phyloP scores from a whole-genome alignment of 1,139 yeast species.

The Geotrichum aggregatum region DNA sequence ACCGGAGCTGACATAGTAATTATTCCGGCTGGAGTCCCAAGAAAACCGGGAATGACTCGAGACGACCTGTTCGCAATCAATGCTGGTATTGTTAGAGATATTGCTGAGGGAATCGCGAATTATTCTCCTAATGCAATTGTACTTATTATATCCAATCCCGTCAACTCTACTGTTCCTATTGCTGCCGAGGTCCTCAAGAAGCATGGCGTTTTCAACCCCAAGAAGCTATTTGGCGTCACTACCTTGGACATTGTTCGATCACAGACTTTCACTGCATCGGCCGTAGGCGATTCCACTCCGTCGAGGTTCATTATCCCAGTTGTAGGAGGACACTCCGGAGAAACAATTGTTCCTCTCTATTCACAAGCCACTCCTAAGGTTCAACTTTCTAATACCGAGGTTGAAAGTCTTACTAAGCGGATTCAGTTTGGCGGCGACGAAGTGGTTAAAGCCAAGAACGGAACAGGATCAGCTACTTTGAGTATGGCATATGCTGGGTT shows the following conservation, averaged over 20 bases:
- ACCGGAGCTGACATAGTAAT: slow-evolving; percentile 71
- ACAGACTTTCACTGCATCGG: slow-evolving; percentile 67
- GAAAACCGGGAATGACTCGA: slow-evolving; percentile 98
- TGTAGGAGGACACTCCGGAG: slow-evolving; percentile 96
- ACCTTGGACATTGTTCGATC: slow-evolving; percentile 88
- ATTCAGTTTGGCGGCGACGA: slow-evolving; percentile 98
- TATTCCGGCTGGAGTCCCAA: slow-evolving; percentile 95
- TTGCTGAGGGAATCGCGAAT: slow-evolving; percentile 75
- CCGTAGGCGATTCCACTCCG: slow-evolving; percentile 49
- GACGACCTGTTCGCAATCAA: slow-evolving; percentile 92
- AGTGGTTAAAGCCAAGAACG: slow-evolving; percentile 92
- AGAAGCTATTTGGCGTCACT: slow-evolving; percentile 86
- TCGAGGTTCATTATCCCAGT: slow-evolving; percentile 67
- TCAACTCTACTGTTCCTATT: slow-evolving; percentile 91
- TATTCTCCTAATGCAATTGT: slow-evolving; percentile 71
- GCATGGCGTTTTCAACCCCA: slow-evolving; percentile 70
- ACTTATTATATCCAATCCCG: slow-evolving; percentile 86
- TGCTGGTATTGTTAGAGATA: slow-evolving; percentile 81
- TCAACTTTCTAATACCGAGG: slow-evolving; percentile 47
- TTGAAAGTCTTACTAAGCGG: slow-evolving; percentile 73
- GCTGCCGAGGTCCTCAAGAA: slow-evolving; percentile 80
- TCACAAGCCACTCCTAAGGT: slow-evolving; percentile 52
- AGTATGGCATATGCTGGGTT: slow-evolving; percentile 97
- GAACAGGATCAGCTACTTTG: slow-evolving; percentile 90
- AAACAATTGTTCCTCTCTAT: slow-evolving; percentile 84